Evolutionary conservation across 352 stramenopile genomes (phyloP), one percentile per base, ranked within the genome.

Genomic region (Phytophthora pinifolia): DNA sequence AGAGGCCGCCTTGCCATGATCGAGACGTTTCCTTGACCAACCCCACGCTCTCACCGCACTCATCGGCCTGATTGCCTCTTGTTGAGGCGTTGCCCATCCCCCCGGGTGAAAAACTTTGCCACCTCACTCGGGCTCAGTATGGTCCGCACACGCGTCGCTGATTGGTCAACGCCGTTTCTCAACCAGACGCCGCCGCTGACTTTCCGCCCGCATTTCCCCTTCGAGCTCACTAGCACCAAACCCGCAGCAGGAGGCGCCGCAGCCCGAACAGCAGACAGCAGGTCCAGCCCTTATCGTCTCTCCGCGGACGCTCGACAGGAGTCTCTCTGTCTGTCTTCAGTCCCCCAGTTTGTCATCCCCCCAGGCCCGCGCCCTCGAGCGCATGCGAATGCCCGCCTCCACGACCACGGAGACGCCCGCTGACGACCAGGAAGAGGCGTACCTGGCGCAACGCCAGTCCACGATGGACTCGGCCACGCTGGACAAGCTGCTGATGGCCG

Each of bases 381-480:
- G 14, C 20, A 70, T 70, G 62, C 62, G 31, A 18, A 59, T 62
- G 55, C 49, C 48, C 12, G 55, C 43, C 15, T 54, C 56, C 34
- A 59, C 48, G 29, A 52, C 54, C 20, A 62, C 52, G 14, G 61
- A 70, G n/a, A 43, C 36, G 6, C 33, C 27, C 15, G 34, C 48
- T 9, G 65, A 72, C 65, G 39, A 65, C 15, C 46, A 72, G 54
- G 74, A 89, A 9, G 70, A 87, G 12, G 70, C 68, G 18, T 88
- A 88, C 46, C 56, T 84, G 39, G 62, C 74, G 14, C 74, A 87
- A 61, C 80, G 76, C 0, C 77, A 90, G 62, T 83, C 77, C 31
- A 85, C 76, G 10, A 92, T 92, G 79, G 82, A 94, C 72, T 89
- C 74, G 33, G 75, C 69, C 30, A 94, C 84, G 48, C 71, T 91